Percentiles rank a stretch among this genome's conserved stretches.
phyloP scores from a whole-genome alignment of 352 stramenopile species.

The Peronospora farinosa region DNA sequence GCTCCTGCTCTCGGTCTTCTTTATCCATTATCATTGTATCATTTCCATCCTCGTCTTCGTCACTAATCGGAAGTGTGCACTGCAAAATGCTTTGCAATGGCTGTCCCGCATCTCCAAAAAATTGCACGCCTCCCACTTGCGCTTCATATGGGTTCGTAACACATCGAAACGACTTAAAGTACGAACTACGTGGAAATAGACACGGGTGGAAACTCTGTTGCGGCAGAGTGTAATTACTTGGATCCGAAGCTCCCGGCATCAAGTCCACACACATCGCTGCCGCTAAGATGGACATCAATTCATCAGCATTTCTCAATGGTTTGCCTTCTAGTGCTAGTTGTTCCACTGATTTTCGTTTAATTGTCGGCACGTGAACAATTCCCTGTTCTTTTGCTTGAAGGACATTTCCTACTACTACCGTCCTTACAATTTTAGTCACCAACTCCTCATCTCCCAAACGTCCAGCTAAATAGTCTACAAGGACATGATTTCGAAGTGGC shows the following conservation, averaged over 20 bases:
- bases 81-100: slow-evolving; percentile 84
- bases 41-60: slow-evolving; percentile 30
- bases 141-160: slow-evolving; percentile 93
- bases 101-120: slow-evolving; percentile 86
- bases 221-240: slow-evolving; percentile 85
- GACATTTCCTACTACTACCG: slow-evolving; percentile 66
- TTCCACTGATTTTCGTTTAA: slow-evolving; percentile 43
- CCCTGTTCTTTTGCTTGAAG: slow-evolving; percentile 14
- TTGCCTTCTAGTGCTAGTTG: slow-evolving; percentile 38
- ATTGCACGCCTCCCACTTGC: slow-evolving; percentile 44
- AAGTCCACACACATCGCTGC: slow-evolving; percentile 87
- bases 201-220: slow-evolving; percentile 93
- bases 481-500: slow-evolving; percentile 50
- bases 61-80: slow-evolving; percentile 35
- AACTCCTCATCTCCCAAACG: slow-evolving; percentile 47
- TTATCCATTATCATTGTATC: slow-evolving; percentile 22
- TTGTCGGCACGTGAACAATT: slow-evolving; percentile 23
- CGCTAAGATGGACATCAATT: slow-evolving; percentile 64
- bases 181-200: slow-evolving; percentile 81
- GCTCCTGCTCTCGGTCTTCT: slow-evolving; percentile 20
- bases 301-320: slow-evolving; percentile 64
- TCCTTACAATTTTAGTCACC: slow-evolving; percentile 66
- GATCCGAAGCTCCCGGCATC: slow-evolving; percentile 85
- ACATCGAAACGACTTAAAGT: slow-evolving; percentile 76
- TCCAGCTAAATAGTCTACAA: slow-evolving; percentile 76